Conservation (phyloP, 345 rosid species). For the Toxicodendron radicans region DNA sequence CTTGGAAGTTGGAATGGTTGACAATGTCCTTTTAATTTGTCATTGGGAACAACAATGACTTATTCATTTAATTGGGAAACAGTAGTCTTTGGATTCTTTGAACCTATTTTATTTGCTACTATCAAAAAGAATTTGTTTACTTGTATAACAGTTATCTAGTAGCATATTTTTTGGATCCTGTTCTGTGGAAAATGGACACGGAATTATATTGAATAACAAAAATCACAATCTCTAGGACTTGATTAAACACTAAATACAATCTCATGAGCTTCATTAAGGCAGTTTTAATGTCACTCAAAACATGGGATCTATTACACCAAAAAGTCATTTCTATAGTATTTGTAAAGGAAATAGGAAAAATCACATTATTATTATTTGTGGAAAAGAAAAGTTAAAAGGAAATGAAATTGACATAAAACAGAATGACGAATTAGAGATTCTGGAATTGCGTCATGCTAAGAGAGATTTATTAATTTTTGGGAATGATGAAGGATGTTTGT, state of each 20-base stretch:
- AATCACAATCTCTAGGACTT: slow-evolving; percentile 13
- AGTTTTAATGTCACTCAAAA: not conserved
- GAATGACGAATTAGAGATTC: not conserved
- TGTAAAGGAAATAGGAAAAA: too few species aligned
- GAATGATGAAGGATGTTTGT: slow-evolving; percentile 7
- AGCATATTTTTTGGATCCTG: slow-evolving; percentile 38
- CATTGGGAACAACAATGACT: not conserved
- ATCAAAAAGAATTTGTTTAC: slow-evolving; percentile 6
- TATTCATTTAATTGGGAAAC: not conserved
- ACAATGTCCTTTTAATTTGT: not conserved
- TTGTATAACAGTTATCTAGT: not conserved
- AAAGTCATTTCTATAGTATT: too few species aligned
- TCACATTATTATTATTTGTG: too few species aligned
- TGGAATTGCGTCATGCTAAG: not conserved
- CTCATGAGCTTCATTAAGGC: not conserved
- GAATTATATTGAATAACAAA: not conserved
- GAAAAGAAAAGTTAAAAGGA: not conserved
- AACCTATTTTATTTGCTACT: not conserved
- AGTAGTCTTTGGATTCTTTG: too few species aligned
- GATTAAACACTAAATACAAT: not conserved
- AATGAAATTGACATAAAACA: not conserved
- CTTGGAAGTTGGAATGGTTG: not conserved
- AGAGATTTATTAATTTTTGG: not conserved
- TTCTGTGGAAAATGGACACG: slow-evolving; percentile 25
- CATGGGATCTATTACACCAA: not conserved